phyloP scores from a whole-genome alignment of 495 filamentous ascomycete species.

The Lasiosphaeria hispida region DNA sequence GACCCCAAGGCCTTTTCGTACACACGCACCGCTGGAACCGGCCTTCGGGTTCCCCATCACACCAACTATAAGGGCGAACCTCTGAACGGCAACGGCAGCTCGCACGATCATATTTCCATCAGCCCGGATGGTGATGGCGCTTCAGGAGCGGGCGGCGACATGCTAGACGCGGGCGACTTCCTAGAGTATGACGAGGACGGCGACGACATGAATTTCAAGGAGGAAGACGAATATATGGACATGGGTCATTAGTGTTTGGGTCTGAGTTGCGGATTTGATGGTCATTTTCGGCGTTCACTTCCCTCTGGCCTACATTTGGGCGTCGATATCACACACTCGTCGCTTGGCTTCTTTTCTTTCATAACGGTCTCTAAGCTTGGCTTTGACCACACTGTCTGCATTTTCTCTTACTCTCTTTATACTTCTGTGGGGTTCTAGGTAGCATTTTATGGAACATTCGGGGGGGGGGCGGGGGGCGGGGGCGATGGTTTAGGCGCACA shows the following conservation, averaged over 20 bases:
- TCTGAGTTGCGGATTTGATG: not conserved
- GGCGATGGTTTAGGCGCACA: slow-evolving; percentile 9
- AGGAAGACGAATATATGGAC: slow-evolving; percentile 93
- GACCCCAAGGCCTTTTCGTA: slow-evolving; percentile 61
- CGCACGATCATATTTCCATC: slow-evolving; percentile 43
- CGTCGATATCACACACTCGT: not conserved
- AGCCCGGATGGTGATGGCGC: slow-evolving; percentile 68
- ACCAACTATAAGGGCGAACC: slow-evolving; percentile 87
- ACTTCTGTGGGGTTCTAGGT: slow-evolving; percentile 2
- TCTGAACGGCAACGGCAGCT: slow-evolving; percentile 47
- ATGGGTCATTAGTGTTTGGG: slow-evolving; percentile 30
- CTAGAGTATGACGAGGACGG: slow-evolving; percentile 68
- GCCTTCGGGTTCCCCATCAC: slow-evolving; percentile 86
- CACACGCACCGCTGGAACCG: slow-evolving; percentile 76
- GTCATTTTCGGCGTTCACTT: slow-evolving; percentile 4
- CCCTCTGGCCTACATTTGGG: slow-evolving; percentile 3
- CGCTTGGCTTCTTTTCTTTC: not conserved
- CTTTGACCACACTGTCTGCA: not conserved
- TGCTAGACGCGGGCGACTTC: slow-evolving; percentile 58
- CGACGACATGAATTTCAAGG: slow-evolving; percentile 71
- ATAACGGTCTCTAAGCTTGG: not conserved
- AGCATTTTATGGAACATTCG: slow-evolving; percentile 20
- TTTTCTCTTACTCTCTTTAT: not conserved
- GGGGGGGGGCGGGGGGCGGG: slow-evolving; percentile 11
- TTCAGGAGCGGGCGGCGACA: slow-evolving; percentile 55